Base-by-base conservation (phyloP, 1,284 basidiomycete genomes). In the Bothia castanella region DNA sequence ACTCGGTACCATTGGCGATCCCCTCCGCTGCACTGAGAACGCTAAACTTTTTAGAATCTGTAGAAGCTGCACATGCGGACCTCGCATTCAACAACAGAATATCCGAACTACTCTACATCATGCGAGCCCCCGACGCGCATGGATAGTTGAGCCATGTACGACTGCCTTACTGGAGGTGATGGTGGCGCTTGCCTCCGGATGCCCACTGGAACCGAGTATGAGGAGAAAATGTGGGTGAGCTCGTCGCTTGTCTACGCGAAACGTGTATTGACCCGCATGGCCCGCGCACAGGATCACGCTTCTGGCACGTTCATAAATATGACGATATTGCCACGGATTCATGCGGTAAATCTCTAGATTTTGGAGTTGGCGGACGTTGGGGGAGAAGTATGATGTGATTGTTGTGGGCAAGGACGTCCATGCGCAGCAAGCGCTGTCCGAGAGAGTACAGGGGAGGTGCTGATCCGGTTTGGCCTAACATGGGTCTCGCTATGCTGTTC, bases 91-190 rank as follows among this genome's bases (percentile, higher is more conserved):
- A 90, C 65, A 82, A 83, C 37, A 78, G 77, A 12, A 88, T 97
- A 39, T 85, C 89, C 0, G 68, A 79, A 45, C 62, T 87, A 4
- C 75, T 97, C 25, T 79, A 79, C 14, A 82, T 96, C 53, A 82
- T 81, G 12, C 73, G 78, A 29, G 64, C 77, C 17, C n/a, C 80
- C 90, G 37, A 76, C 87, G 17, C 78, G 92, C 25, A 97, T 99
- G 93, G 97, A 99, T 69, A 93, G 89, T 67, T 95, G 98, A 71
- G 94, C 94, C 9, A 99, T 99, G 72, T 99, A 99, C 63, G 86
- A 87, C 29, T 87, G 86, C 61, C 81, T 98, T 16, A 84, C 87
- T 2, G 76, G 95, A 37, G 93, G 94, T 0, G 92, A 97, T 55
- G 93, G 93, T 2, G 86, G 87, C 13, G 83, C 87, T 32, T 99